Evolutionary conservation across 306 rosid genomes (phyloP), one percentile per base, ranked within the genome.

Genomic region (Ceratonia siliqua): DNA sequence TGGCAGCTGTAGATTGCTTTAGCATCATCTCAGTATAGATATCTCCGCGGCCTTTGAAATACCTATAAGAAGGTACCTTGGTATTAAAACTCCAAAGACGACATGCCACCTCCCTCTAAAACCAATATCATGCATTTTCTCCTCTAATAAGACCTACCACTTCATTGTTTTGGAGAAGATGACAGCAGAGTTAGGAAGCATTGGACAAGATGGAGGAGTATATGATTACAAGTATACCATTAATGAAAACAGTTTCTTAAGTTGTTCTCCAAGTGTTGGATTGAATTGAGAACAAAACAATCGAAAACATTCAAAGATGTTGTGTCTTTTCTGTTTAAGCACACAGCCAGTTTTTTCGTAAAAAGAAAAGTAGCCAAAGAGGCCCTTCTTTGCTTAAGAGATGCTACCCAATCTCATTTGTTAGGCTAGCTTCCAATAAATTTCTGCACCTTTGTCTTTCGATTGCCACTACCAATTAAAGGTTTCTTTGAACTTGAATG

Each of bases 341-440:
- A 41, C 45, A 41, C 45, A 41, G 11, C 15, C 14, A 41, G 2
- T 28, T 28, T 28, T 28, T 41, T 11, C 11, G 45, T 9, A 2
- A 2, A 41, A 41, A 41, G 13, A 11, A 13, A 53, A 54, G 36
- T 25, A 25, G 12, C 11, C 24, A 50, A 50, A 14, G 3, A 27
- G 63, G 38, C 38, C 20, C 35, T 57, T 56, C 42, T 25, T 62
- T 35, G 5, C 53, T 63, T 25, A 6, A 36, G 24, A 21, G 48
- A 28, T 76, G 74, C 59, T 39, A 25, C 43, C 21, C 50, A 57
- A 76, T 21, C n/a, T 36, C 48, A 36, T 62, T 38, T 36, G 7
- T 35, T 33, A 36, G 48, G n/a, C 27, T 17, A 35, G 17, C 30
- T 62, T 35, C n/a, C 8, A 18, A 9, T 62, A 48, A 61, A 2